Conservation (phyloP, 192 early-diverging fungal species). For the Coemansia reversa region DNA sequence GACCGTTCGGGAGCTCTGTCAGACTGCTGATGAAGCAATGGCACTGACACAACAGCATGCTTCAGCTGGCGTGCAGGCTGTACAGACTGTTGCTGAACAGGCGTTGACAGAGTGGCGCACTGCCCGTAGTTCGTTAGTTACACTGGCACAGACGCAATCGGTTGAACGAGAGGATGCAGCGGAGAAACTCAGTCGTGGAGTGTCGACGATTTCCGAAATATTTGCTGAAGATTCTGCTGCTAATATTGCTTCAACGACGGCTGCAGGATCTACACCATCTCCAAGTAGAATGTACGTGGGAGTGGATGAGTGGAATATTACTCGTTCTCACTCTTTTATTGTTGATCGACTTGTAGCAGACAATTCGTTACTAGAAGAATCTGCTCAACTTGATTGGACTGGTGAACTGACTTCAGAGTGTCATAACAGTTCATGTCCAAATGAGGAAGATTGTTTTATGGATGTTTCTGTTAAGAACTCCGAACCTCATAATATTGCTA, state of each 20-base stretch:
- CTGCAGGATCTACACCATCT: slow-evolving; percentile 14
- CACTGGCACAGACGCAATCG: slow-evolving; percentile 11
- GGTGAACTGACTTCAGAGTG: no score
- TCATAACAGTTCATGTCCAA: background rate
- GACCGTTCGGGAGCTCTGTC: background rate
- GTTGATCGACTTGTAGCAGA: slow-evolving; percentile 7
- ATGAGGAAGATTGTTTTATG: slow-evolving; percentile 2
- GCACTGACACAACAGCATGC: background rate
- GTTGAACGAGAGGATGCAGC: slow-evolving; percentile 11
- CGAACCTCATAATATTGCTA: background rate
- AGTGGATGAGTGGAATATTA: slow-evolving; percentile 27
- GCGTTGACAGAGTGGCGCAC: slow-evolving; percentile 7
- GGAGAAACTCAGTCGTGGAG: background rate
- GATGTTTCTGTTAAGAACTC: background rate
- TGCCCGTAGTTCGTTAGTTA: slow-evolving; percentile 15
- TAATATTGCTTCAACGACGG: slow-evolving; percentile 3
- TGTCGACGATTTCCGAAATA: slow-evolving; percentile 11
- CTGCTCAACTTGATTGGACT: slow-evolving; percentile 19
- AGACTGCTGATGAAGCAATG: background rate
- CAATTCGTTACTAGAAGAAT: background rate
- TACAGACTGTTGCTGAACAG: background rate
- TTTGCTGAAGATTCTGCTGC: background rate
- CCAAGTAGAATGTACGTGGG: slow-evolving; percentile 1
- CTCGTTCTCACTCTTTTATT: slow-evolving; percentile 21
- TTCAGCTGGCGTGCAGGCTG: background rate